Base-by-base conservation (phyloP, 768 basidiomycete species). In the Tricholoma matsutake region DNA sequence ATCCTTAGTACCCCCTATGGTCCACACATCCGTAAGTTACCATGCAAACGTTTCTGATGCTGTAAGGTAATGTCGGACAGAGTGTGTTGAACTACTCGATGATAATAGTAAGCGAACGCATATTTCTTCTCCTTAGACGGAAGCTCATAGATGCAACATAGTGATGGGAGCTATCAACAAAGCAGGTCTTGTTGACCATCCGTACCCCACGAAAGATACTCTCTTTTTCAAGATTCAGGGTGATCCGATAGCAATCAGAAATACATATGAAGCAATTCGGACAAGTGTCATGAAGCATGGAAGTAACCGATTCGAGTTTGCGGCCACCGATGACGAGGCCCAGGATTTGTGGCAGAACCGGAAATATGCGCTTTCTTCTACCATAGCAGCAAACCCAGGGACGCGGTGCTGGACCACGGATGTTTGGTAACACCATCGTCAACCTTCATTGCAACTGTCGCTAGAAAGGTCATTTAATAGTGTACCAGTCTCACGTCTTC, bases 141-240 rank as follows among this genome's bases (percentile, higher is more conserved):
- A 22, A 20, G n/a, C 16, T 56, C 32, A 25, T 53, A 43, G 31
- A 20, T 10, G 6, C 47, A 64, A n/a, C 20, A 3, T 54, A 88
- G 87, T 90, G 85, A 92, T 94, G 86, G 71, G 79, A 34, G 91
- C 91, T 8, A 86, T 92, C 70, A 89, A 93, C 70, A 68, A 73
- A 11, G 86, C 82, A 20, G 89, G 91, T 25, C 69, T 89, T 57
- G 74, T 86, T 49, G 82, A 83, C 60, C 72, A 70, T 57, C 78
- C 84, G 49, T 91, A 88, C 69, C 88, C 88, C 3, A 85, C 86
- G 18, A 76, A 81, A 62, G 92, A 95, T 68, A 88, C 88, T 0
- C 81, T 97, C 9, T 94, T 97, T 76, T 92, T 98, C 81, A 96
- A 96, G 72, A 83, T 97, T 56, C 92, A 95, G 70, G 94, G 94